Base-by-base conservation (phyloP, 140 eudicot species). In the Flaveria floridana region DNA sequence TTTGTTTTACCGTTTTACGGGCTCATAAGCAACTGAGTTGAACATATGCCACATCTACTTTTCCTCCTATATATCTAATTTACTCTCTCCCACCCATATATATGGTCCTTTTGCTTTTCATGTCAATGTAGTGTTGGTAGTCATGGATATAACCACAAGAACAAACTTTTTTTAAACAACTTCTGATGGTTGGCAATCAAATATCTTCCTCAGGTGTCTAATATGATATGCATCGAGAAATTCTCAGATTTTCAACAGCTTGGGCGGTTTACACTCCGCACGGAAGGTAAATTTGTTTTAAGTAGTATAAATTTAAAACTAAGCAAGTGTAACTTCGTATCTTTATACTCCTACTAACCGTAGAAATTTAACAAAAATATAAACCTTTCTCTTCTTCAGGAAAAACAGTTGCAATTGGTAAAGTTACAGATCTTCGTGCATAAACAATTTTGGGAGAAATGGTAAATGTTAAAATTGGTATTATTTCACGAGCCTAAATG, bases 201-300 rank as follows among this genome's bases (percentile, higher is more conserved):
- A 65, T 39, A 16, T 65, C 9, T 37, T 50, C 28, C 10, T 62
- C 87, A 94, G 96, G 99, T 88, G 69, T 78, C 79, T 66, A 94
- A 88, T 57, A 16, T 85, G 86, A 94, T 94, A 63, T 94, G 99
- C 76, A 69, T 90, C 12, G 99, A 94, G 87, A 91, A 82, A 73
- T 94, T 89, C 75, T 59, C 95, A 47, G 96, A 90, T 76, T 94
- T 90, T 64, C 83, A 88, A 63, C 99, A 94, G 76, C 95, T 94
- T 44, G 99, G 99, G 66, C 79, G 99, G 76, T 94, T 94, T 72
- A 94, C 99, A 52, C 99, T 94, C 23, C 91, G 99, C 25, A 90
- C 96, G 0, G 99, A 90, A 90, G 97, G 99, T 94, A 66, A 66
- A 10, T 18, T 4, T 39, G 14, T 8, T 34, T 34, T 18, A 16